Evolutionary conservation across 495 filamentous ascomycete species (phyloP), one percentile per base, ranked within the genome.

Genomic region (Usnea hakonensis): DNA sequence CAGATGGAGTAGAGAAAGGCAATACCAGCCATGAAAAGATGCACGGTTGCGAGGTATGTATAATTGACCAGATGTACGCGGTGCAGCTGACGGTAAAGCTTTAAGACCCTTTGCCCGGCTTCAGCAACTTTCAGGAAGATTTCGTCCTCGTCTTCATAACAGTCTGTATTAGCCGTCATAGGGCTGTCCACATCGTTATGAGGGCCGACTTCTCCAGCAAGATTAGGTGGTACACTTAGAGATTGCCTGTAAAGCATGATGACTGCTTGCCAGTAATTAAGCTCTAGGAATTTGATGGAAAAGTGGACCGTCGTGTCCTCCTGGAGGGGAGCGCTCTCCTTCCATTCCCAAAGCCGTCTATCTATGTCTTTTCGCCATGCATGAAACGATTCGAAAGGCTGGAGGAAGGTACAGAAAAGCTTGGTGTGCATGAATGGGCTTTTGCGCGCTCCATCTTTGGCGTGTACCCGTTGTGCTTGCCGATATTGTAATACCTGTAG

Each of bases 241-340:
- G 90, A 93, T 68, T 96, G 93, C 59, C 92, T 81, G 72, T 97
- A 97, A 5, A 97, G 82, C 90, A 95, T 89, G 65, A 97, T 95
- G 58, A 97, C 84, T n/a, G 91, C 89, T 72, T 97, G 93, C 90
- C 91, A 97, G 71, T 97, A 97, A 70, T 97, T 97, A 55, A 97
- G 74, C 63, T 96, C 90, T 8, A 97, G 77, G 65, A 97, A 92
- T 55, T 95, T 85, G 11, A 87, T 83, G 7, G 87, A 88, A 72
- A 97, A 97, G 10, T 83, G 81, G 28, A 97, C 93, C 11, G 91
- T 91, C 0, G 87, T 95, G 35, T 95, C 86, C 26, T 81, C 71
- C 64, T 86, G 87, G 3, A 78, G 85, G 1, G 93, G 93, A 3
- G 91, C 87, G 43, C 85, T 82, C 52, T 87, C 85, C 64, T 93